A percentile compares a stretch with the other conserved stretches of the same genome.
Evolutionary conservation across 345 rosid genomes (phyloP).

Genomic region (Excoecaria cochinchinensis): DNA sequence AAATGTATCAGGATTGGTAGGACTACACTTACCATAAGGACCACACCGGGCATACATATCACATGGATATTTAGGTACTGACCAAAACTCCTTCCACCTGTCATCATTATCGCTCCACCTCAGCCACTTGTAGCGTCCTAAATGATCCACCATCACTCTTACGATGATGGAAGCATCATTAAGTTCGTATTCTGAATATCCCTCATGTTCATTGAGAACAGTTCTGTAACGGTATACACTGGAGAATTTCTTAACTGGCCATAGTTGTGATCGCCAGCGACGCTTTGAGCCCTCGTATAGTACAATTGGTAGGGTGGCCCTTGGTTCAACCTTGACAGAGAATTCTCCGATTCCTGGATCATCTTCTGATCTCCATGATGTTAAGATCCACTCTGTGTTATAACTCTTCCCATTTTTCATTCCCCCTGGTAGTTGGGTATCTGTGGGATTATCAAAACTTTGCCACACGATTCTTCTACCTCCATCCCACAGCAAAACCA

Average conservation of each 20-base stretch:
- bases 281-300: neutral
- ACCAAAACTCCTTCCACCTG: conserved; percentile 3
- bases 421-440: neutral
- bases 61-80: conserved; percentile 3
- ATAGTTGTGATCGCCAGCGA: neutral
- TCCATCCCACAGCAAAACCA: conserved; percentile 5
- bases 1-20: neutral
- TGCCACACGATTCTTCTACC: conserved; percentile 25
- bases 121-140: neutral
- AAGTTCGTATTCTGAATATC: neutral
- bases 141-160: neutral
- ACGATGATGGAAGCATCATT: neutral
- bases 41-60: conserved; percentile 1
- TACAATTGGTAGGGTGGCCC: neutral
- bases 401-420: neutral
- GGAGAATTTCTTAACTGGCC: neutral
- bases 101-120: neutral
- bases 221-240: neutral
- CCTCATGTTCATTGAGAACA: neutral
- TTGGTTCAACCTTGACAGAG: neutral
- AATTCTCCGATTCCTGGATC: conserved; percentile 11
- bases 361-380: conserved; percentile 13
- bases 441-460: conserved; percentile 30
- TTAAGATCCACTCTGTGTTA: neutral
- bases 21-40: neutral